phyloP scores from a whole-genome alignment of 768 basidiomycete species.

The Mycena epipterygia region DNA sequence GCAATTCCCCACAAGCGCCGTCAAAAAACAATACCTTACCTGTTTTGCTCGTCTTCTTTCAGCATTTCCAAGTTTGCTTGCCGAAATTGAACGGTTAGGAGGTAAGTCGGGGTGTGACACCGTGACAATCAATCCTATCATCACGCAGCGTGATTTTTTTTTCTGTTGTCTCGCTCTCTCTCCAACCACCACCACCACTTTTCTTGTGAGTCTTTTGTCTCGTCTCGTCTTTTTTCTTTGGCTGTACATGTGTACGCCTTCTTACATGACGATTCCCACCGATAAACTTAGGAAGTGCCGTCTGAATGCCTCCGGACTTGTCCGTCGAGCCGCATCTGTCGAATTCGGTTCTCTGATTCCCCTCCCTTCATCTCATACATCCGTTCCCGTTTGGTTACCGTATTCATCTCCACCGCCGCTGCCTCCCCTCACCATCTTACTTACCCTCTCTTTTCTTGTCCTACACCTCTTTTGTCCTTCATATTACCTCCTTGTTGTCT shows the following conservation, averaged over 20 bases:
- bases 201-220: not conserved
- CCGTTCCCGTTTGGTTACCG: not conserved
- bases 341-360: conserved; percentile 38
- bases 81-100: too few relatives aligned
- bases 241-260: not conserved
- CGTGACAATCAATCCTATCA: too few relatives aligned
- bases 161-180: not conserved
- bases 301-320: conserved; percentile 35
- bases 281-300: conserved; percentile 39
- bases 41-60: too few relatives aligned
- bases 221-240: too few relatives aligned
- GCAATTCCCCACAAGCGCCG: not conserved
- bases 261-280: conserved; percentile 32
- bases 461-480: too few relatives aligned
- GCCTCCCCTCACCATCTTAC: not conserved
- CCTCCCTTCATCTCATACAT: conserved; percentile 35
- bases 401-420: not conserved
- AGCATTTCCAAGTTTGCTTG: too few relatives aligned
- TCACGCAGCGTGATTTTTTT: conserved; percentile 1
- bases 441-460: not conserved
- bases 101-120: too few relatives aligned
- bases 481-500: too few relatives aligned
- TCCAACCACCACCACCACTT: not conserved
- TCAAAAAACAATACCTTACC: too few relatives aligned
- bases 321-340: conserved; percentile 35